A percentile compares a stretch with the other conserved stretches of the same genome.
Conservation (phyloP, 805 yeast genomes). For the Kazachstania viticola region DNA sequence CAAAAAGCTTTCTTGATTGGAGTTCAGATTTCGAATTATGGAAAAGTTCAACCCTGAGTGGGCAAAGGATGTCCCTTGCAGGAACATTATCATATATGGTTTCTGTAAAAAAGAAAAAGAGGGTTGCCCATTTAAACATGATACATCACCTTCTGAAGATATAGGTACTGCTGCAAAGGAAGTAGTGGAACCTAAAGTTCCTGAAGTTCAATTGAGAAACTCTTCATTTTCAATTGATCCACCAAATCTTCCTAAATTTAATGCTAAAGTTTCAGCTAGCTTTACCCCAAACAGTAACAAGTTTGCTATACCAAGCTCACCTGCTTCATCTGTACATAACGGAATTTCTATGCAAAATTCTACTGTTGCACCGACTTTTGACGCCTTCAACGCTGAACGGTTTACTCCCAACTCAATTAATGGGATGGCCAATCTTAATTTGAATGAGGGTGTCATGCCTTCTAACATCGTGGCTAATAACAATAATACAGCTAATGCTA, state of each 20-base stretch:
- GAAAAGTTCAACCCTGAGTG: conserved; percentile 29
- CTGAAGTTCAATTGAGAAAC: background rate
- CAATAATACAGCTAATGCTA: too few species aligned
- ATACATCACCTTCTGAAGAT: conserved; percentile 19
- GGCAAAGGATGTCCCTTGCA: conserved; percentile 71
- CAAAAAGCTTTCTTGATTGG: too few species aligned
- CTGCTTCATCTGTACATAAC: conserved; percentile 2
- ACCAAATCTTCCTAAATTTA: conserved; percentile 29
- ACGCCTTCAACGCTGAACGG: conserved; percentile 23
- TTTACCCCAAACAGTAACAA: conserved; percentile 35
- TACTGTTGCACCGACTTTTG: conserved; percentile 22
- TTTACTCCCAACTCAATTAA: conserved; percentile 16
- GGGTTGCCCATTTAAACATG: conserved; percentile 77
- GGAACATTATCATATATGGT: conserved; percentile 77
- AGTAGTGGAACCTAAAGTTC: background rate
- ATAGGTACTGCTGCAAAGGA: background rate
- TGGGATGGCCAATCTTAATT: background rate
- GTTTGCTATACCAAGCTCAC: background rate
- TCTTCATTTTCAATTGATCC: background rate
- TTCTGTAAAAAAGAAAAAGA: conserved; percentile 79
- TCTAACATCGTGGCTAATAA: background rate
- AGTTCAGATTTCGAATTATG: too few species aligned
- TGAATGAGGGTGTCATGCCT: background rate
- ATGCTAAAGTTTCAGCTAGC: conserved; percentile 42
- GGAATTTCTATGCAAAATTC: too few species aligned